Conservation (phyloP, 2,329 filamentous ascomycete genomes). For the Calonectria leucothoes region DNA sequence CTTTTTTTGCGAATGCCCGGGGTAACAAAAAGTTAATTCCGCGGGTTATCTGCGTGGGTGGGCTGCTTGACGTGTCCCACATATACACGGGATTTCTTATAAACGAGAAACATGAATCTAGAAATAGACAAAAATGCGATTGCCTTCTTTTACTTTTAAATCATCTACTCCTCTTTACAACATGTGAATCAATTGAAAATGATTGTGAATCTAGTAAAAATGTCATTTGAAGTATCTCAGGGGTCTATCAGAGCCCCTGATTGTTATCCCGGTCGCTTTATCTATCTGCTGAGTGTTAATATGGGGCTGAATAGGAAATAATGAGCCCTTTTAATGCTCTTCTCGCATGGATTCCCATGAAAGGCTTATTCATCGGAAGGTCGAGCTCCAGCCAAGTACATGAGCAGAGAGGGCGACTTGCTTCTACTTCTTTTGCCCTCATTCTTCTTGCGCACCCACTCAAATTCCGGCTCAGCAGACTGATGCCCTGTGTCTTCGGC, state of each 20-base stretch:
- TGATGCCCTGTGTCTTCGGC: conserved; percentile 59
- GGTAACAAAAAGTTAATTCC: background rate
- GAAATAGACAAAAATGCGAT: background rate
- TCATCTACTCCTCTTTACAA: background rate
- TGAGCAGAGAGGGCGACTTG: conserved; percentile 66
- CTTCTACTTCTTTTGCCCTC: conserved; percentile 67
- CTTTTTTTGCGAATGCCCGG: background rate
- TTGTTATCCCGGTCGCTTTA: background rate
- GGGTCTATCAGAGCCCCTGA: background rate
- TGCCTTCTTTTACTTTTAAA: background rate
- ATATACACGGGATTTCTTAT: background rate
- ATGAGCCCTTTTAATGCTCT: conserved; percentile 98
- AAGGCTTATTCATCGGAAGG: conserved; percentile 79
- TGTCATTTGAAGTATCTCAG: background rate
- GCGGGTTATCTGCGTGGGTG: background rate
- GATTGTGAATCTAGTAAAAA: background rate
- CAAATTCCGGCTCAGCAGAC: conserved; percentile 60
- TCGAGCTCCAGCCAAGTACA: conserved; percentile 67
- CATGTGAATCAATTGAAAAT: background rate
- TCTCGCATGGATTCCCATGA: conserved; percentile 96
- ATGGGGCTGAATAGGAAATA: conserved; percentile 53
- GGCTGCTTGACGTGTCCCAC: too few relatives aligned
- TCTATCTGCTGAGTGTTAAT: background rate
- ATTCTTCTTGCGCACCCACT: conserved; percentile 68
- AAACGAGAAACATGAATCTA: background rate